A percentile compares a stretch with the other conserved stretches of the same genome.
Evolutionary conservation across 2,329 filamentous ascomycete species (phyloP).

Genomic region (Diaporthe ampelina): DNA sequence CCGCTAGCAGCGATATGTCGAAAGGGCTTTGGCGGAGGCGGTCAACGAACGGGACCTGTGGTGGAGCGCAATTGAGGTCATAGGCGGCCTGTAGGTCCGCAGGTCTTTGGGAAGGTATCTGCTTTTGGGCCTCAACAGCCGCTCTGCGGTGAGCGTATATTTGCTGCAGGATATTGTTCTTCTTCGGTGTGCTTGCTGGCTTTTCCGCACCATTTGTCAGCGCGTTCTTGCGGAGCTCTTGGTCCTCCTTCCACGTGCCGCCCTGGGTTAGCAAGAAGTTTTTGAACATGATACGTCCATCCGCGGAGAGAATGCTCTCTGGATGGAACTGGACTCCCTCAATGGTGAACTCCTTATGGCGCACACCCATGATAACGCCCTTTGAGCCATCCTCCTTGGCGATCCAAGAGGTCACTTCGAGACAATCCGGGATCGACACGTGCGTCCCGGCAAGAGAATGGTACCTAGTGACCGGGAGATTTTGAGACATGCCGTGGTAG

Average conservation of each 20-base stretch:
- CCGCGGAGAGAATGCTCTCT: constrained; percentile 93
- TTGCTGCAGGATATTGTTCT: constrained; percentile 87
- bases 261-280: constrained; percentile 92
- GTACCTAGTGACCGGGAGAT: constrained; percentile 91
- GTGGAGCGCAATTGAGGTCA: constrained; percentile 85
- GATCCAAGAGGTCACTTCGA: constrained; percentile 94
- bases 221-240: constrained; percentile 64
- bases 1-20: constrained; percentile 93
- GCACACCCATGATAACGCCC: constrained; percentile 95
- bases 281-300: constrained; percentile 89
- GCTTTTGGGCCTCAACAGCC: constrained; percentile 84
- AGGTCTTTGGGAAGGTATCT: constrained; percentile 85
- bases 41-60: constrained; percentile 83
- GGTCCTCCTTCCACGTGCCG: constrained; percentile 91
- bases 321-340: constrained; percentile 99
- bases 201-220: constrained; percentile 44
- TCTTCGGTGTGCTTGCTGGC: constrained; percentile 50
- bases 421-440: constrained; percentile 83
- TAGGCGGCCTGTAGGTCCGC: constrained; percentile 90
- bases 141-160: constrained; percentile 88
- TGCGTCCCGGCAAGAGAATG: constrained; percentile 96
- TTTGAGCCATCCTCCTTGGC: constrained; percentile 81
- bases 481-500: constrained; percentile 84
- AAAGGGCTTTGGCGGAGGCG: constrained; percentile 87
- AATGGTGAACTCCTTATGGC: constrained; percentile 91